A percentile compares a stretch with the other conserved stretches of the same genome.
These are phyloP conservation scores for Lenzites betulinus DNA, from an alignment of 768 basidiomycete genomes.

Conservation along the genomic window DNA sequence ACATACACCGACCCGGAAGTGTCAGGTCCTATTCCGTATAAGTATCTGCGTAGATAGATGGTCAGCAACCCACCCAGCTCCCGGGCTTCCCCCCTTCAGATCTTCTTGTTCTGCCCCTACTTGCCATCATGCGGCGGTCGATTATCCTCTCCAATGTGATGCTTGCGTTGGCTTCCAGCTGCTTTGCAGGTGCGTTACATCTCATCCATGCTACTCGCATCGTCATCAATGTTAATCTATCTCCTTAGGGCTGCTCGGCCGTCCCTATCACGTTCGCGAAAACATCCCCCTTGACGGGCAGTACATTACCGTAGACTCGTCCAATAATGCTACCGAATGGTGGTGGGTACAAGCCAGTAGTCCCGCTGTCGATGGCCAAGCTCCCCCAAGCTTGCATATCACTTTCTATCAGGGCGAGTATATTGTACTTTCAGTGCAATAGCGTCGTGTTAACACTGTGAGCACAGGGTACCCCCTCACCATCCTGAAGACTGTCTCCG, in stretches of 20 bases:
- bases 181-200: neutral
- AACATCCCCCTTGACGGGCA: slow-evolving; percentile 24
- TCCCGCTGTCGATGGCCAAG: slow-evolving; percentile 5
- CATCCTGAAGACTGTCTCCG: neutral
- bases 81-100: too few relatives aligned
- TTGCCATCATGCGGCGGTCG: too few relatives aligned
- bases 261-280: neutral
- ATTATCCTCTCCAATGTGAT: too few relatives aligned
- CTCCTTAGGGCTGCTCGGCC: neutral
- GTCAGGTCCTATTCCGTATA: too few relatives aligned
- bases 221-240: too few relatives aligned
- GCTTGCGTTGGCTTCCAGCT: neutral
- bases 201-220: neutral
- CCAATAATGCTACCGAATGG: slow-evolving; percentile 27
- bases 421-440: too few relatives aligned
- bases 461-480: slow-evolving; percentile 10
- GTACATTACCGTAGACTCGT: slow-evolving; percentile 21
- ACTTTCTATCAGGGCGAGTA: slow-evolving; percentile 27
- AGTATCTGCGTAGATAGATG: too few relatives aligned
- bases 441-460: neutral
- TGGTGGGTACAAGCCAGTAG: slow-evolving; percentile 28
- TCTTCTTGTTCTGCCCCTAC: too few relatives aligned
- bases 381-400: slow-evolving; percentile 24
- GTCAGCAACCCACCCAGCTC: too few relatives aligned
- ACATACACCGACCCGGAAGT: too few relatives aligned